Percentiles rank a stretch among this genome's conserved stretches.
phyloP scores from a whole-genome alignment of 768 basidiomycete species.

The Phylloporus sp. region DNA sequence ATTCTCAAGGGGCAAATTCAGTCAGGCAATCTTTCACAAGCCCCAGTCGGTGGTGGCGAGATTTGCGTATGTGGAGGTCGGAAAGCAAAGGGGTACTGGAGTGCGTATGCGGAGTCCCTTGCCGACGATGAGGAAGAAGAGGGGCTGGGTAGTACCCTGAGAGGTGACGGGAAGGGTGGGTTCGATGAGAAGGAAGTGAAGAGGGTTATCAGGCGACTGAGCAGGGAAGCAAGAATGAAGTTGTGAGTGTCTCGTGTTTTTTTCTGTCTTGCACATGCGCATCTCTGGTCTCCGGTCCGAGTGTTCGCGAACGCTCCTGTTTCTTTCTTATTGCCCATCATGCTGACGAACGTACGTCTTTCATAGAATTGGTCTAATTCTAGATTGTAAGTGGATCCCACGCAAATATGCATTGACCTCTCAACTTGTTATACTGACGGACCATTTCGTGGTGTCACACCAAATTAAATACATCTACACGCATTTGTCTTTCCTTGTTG shows the following conservation, averaged over 20 bases:
- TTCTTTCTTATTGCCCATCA: background rate
- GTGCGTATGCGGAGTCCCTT: conserved; percentile 51
- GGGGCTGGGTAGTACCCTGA: conserved; percentile 47
- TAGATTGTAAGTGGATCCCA: conserved; percentile 20
- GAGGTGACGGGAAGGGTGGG: conserved; percentile 43
- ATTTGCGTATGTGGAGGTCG: conserved; percentile 57
- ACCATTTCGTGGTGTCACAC: background rate
- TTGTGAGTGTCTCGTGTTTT: conserved; percentile 46
- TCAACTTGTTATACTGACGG: conserved; percentile 4
- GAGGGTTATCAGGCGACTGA: conserved; percentile 57
- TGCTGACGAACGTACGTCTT: conserved; percentile 2
- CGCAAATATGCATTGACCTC: background rate
- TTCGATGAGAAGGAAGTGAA: conserved; percentile 72
- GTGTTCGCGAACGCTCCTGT: background rate
- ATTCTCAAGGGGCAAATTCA: conserved; percentile 51
- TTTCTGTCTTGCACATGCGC: background rate
- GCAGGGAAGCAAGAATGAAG: conserved; percentile 66
- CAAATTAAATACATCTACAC: background rate
- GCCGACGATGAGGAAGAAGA: conserved; percentile 43
- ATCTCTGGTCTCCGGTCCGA: background rate
- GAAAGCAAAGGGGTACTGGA: conserved; percentile 67
- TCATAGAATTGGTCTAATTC: conserved; percentile 27
- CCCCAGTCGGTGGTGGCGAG: conserved; percentile 22
- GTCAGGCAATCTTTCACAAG: conserved; percentile 10
- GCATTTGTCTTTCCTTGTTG: background rate